Evolutionary conservation across 2,329 filamentous ascomycete genomes (phyloP), one percentile per base, ranked within the genome.

Genomic region (Cyphellophora attinorum): DNA sequence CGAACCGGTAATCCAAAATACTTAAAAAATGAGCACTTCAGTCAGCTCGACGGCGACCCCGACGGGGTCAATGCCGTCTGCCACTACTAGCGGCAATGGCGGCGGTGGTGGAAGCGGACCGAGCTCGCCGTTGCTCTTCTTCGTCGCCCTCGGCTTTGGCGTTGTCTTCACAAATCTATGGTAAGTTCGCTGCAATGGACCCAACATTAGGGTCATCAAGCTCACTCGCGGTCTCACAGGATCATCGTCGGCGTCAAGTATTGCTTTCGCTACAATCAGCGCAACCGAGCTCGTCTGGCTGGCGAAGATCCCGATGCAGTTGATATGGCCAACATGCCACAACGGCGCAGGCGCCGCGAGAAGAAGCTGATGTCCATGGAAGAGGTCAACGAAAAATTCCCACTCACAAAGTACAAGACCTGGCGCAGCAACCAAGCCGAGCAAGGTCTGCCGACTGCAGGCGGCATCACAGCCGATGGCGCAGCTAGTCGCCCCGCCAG

Each of bases 321-420:
- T 52, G 86, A 86, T 43, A 67, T 98, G 45, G 75, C 88, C 39
- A 74, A 80, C 38, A 86, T 96, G 73, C 84, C 85, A 38, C 81
- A 85, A 33, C 88, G 91, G 57, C 76, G 91, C 38, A 75, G 89
- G 52, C 76, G 89, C 46, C 77, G 88, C 40, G 91, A 98, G 61
- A 98, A 98, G 76, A 98, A 95, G 59, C 62, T 98, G 48, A 96
- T 98, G 91, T 84, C 83, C 2, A 95, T 96, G 79, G 91, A 98
- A 42, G 91, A 98, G 61, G 91, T 98, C 44, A 96, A 98, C 56
- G 86, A 93, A 48, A 85, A 93, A 49, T 98, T 98, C 51, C 89
- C 91, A 0, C 76, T 95, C 63, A 79, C 78, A 49, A 96, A 96
- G 61, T 98, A 98, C 72, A 96, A 98, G 66, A 76, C 73, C 34